Conservation (phyloP, 129 eudicot species). For the Sambucus nigra region DNA sequence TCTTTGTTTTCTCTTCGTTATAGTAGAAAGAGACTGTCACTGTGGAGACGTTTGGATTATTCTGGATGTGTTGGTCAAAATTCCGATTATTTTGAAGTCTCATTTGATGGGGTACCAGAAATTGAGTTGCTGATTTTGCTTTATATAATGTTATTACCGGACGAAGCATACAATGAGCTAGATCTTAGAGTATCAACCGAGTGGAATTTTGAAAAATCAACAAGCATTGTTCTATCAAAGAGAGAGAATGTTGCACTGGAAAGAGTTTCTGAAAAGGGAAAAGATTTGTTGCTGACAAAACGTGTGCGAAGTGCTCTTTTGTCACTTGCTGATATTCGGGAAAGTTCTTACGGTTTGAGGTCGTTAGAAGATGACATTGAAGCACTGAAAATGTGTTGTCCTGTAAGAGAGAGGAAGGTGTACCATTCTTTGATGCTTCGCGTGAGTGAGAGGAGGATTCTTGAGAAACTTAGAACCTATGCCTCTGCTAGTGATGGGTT, state of each 20-base stretch:
- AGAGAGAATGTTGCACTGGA: conserved; percentile 17
- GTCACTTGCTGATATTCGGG: conserved; percentile 58
- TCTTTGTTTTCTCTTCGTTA: conserved; percentile 58
- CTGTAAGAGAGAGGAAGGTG: conserved; percentile 33
- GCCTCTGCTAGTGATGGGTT: conserved; percentile 26
- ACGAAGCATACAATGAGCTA: conserved; percentile 40
- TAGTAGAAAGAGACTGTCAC: conserved; percentile 49
- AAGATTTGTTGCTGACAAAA: conserved; percentile 37
- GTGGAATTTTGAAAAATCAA: conserved; percentile 4
- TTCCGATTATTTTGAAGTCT: conserved; percentile 76
- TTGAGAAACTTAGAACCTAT: conserved; percentile 57
- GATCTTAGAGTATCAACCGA: conserved; percentile 22
- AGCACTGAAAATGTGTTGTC: conserved; percentile 26
- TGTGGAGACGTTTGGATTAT: conserved; percentile 54
- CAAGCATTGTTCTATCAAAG: conserved; percentile 5
- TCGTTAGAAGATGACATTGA: conserved; percentile 48
- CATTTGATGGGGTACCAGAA: conserved; percentile 79
- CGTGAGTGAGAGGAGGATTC: conserved; percentile 60
- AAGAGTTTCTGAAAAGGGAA: conserved; percentile 27
- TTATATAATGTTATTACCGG: conserved; percentile 47
- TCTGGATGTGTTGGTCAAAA: conserved; percentile 44
- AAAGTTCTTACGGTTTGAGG: conserved; percentile 43
- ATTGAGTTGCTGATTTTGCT: conserved; percentile 62
- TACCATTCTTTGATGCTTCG: conserved; percentile 70
- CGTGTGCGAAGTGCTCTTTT: conserved; percentile 47